Percentiles rank a stretch among this genome's conserved stretches.
Conservation (phyloP, 1,284 basidiomycete species). For the Pholiota adiposa region DNA sequence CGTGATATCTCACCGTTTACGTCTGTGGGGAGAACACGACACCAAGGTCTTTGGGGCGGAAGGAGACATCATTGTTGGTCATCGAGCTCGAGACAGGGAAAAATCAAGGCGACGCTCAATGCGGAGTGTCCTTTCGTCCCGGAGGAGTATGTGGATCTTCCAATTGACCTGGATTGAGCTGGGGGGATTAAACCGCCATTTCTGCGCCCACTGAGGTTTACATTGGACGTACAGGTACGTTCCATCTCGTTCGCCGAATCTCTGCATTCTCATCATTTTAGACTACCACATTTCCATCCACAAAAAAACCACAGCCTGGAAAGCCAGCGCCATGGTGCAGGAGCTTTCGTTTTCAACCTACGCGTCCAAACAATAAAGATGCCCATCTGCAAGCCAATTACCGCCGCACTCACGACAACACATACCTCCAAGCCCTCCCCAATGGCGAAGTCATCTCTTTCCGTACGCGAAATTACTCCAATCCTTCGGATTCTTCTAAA, state of each 20-base stretch:
- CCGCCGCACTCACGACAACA: constrained; percentile 70
- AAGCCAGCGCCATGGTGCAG: constrained; percentile 56
- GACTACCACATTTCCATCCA: constrained; percentile 78
- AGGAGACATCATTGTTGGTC: constrained; percentile 81
- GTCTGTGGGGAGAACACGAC: constrained; percentile 69
- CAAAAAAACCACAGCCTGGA: constrained; percentile 45
- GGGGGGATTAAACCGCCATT: constrained; percentile 56
- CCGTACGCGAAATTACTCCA: constrained; percentile 41
- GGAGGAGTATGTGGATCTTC: constrained; percentile 54
- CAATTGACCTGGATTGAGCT: constrained; percentile 66
- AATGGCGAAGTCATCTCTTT: constrained; percentile 80
- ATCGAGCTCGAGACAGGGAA: constrained; percentile 85
- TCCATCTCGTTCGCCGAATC: background rate
- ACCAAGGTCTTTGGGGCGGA: constrained; percentile 78
- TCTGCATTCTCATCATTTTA: constrained; percentile 27
- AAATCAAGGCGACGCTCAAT: constrained; percentile 78
- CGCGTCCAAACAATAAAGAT: constrained; percentile 83
- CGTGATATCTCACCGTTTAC: constrained; percentile 86
- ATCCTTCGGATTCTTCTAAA: background rate
- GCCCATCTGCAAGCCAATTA: constrained; percentile 67
- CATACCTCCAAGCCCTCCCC: constrained; percentile 79
- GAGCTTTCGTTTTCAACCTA: constrained; percentile 83
- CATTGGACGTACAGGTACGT: constrained; percentile 82
- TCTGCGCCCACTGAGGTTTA: constrained; percentile 64
- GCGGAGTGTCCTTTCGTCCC: constrained; percentile 79